Base-by-base conservation (phyloP, 345 rosid genomes). In the Salix purpurea region DNA sequence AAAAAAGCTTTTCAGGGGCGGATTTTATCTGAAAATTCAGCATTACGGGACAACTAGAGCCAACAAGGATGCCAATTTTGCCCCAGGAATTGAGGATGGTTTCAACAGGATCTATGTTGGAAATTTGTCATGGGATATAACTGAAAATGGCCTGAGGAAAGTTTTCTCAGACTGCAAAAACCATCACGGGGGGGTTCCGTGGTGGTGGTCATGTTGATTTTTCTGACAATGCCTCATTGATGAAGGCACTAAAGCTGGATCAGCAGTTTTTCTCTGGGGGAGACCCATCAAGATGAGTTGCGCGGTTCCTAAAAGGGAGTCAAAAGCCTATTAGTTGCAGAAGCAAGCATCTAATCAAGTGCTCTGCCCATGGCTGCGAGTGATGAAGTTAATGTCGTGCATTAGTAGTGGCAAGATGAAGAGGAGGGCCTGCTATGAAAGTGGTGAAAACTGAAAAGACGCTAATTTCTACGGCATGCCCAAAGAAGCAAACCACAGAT, bases 171-270 rank as follows among this genome's bases (percentile, higher is more conserved):
- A 84, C 77, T 96, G 93, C 81, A 85, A 79, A 32, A 88, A 67
- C 83, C 87, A 46, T 88, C 94, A 92, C 94, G 92, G 89, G 74
- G 74, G 95, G 91, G 66, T 92, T 93, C 84, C 86, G 83, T 73
- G 99, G 99, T 48, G 93, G 89, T 50, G 98, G 92, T 30, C 99
- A 93, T 76, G 90, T 93, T 56, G 95, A 92, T 80, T 96, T 93
- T 81, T 81, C 89, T 14, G 91, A 92, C 75, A 87, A 89, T 60
- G 78, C 82, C 23, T 91, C 90, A 10, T 78, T 89, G 72, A 80
- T 80, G 1, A 85, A 88, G 89, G 96, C 99, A 42, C 82, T 96
- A 14, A 92, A 91, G 89, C 85, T 93, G 85, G 93, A 96, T 87
- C 94, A 92, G 84, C 87, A 82, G 64, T 74, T 90, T 78, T 76